Evolutionary conservation across 257 asterid genomes (phyloP).

Genomic region (Osmanthus fragrans): DNA sequence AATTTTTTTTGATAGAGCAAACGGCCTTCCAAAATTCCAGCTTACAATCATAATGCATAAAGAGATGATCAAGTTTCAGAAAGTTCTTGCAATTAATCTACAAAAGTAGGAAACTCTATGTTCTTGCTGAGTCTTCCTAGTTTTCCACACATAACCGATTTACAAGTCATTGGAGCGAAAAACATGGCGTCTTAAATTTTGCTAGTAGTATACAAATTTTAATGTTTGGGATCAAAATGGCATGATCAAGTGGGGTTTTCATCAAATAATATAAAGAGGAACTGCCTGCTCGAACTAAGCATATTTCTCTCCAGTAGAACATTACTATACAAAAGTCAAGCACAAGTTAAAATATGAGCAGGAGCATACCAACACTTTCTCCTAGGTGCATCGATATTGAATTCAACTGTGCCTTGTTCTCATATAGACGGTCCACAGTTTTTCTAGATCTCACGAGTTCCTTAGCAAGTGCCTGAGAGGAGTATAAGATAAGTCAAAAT

Average conservation of each 20-base stretch:
- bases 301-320: not conserved
- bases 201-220: no score
- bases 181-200: not conserved
- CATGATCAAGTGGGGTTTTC: not conserved
- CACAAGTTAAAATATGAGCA: not conserved
- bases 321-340: conserved; percentile 10
- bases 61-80: no score
- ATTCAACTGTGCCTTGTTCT: conserved; percentile 93
- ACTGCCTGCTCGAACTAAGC: not conserved
- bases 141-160: not conserved
- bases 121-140: not conserved
- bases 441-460: conserved; percentile 86
- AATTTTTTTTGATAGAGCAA: no score
- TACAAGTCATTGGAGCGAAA: not conserved
- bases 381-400: conserved; percentile 96
- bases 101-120: not conserved
- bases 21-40: no score
- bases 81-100: not conserved
- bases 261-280: not conserved
- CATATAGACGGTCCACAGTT: conserved; percentile 79
- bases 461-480: conserved; percentile 75
- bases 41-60: no score
- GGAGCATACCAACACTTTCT: conserved; percentile 79
- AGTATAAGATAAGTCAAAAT: not conserved
- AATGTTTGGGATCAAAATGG: no score